A percentile compares a stretch with the other conserved stretches of the same genome.
Conservation (phyloP, 2,329 filamentous ascomycete genomes). For the Balansia obtecta region DNA sequence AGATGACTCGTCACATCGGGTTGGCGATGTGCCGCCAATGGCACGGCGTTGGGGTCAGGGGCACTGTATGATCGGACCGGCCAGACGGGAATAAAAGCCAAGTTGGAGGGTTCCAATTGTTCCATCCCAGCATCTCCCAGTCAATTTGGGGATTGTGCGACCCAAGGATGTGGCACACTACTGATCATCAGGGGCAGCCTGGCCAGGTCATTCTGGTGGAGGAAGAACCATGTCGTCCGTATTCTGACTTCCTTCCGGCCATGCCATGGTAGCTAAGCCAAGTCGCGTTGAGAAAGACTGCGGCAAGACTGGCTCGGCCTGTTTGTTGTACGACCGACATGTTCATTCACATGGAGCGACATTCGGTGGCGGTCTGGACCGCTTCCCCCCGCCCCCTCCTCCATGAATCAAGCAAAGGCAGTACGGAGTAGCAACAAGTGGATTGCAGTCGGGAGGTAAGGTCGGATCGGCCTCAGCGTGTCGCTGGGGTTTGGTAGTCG, state of each 20-base stretch:
- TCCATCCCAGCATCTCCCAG: not conserved
- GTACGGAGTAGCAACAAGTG: not conserved
- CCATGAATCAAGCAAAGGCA: too few relatives aligned
- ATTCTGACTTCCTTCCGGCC: not conserved
- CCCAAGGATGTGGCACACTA: not conserved
- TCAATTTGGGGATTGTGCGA: not conserved
- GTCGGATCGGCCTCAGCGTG: not conserved
- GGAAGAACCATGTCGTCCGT: not conserved
- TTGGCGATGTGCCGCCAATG: not conserved
- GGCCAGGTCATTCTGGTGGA: not conserved
- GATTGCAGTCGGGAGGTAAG: not conserved
- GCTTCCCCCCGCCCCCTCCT: too few relatives aligned
- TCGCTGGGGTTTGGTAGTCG: not conserved
- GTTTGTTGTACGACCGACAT: not conserved
- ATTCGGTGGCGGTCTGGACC: not conserved
- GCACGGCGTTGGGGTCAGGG: not conserved
- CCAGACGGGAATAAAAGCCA: slow-evolving; percentile 1
- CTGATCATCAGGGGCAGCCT: not conserved
- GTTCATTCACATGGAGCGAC: not conserved
- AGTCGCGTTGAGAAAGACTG: not conserved
- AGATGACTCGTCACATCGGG: not conserved
- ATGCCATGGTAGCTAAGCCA: not conserved
- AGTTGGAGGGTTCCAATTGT: not conserved
- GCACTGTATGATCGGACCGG: not conserved
- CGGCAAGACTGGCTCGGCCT: not conserved